A percentile compares a stretch with the other conserved stretches of the same genome.
Conservation (phyloP, 805 yeast species). For the Hemisphaericaspora nanyangensis region DNA sequence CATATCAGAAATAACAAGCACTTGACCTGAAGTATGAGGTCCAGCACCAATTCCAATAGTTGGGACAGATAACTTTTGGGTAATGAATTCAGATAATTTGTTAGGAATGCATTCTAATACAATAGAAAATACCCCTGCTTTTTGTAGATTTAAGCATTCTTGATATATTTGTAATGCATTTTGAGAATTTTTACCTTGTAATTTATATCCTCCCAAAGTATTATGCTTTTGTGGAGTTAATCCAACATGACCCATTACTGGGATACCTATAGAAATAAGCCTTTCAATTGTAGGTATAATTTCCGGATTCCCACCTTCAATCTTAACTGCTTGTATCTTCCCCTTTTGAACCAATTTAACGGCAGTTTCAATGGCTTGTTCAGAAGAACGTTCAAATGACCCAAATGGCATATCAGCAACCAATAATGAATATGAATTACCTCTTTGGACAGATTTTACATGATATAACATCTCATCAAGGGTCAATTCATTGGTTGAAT, state of each 20-base stretch:
- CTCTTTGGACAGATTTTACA: conserved; percentile 72
- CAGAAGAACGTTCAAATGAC: conserved; percentile 60
- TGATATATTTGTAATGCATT: conserved; percentile 55
- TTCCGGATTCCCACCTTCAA: conserved; percentile 75
- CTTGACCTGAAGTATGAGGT: conserved; percentile 78
- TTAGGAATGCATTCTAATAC: conserved; percentile 87
- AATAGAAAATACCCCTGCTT: conserved; percentile 71
- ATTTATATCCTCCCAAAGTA: conserved; percentile 79
- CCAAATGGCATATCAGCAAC: conserved; percentile 92
- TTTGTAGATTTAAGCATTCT: conserved; percentile 67
- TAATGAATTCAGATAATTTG: conserved; percentile 60
- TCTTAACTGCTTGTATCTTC: conserved; percentile 67
- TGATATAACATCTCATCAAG: conserved; percentile 79
- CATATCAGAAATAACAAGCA: conserved; percentile 80
- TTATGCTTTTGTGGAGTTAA: conserved; percentile 85
- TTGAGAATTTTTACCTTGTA: conserved; percentile 64
- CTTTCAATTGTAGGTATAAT: conserved; percentile 48
- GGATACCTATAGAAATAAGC: conserved; percentile 69
- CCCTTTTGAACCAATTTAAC: conserved; percentile 52
- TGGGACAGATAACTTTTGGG: conserved; percentile 60
- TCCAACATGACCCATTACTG: conserved; percentile 90
- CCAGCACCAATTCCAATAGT: conserved; percentile 98
- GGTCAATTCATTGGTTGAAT: conserved; percentile 68
- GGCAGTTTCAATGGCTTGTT: conserved; percentile 61
- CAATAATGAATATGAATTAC: conserved; percentile 58